Conservation (phyloP, 1,284 basidiomycete genomes). For the Leccinum subspadiceum region DNA sequence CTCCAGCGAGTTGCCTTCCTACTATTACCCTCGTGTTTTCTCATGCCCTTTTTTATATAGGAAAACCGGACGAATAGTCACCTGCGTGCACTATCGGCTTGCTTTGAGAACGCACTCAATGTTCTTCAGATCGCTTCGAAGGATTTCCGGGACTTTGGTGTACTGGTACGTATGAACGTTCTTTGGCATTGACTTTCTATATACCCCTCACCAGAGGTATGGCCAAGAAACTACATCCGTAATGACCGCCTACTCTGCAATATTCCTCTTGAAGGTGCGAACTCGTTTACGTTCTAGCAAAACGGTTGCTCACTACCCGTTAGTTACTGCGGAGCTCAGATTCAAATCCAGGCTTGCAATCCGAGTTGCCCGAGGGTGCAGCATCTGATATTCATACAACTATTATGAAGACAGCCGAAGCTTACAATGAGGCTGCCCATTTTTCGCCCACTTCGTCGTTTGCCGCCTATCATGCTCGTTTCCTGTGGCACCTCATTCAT, state of each 20-base stretch:
- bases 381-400: conserved; percentile 59
- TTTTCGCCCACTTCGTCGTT: conserved; percentile 59
- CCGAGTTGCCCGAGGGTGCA: conserved; percentile 54
- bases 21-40: background rate
- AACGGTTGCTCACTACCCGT: conserved; percentile 10
- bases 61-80: conserved; percentile 54
- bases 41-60: conserved; percentile 25
- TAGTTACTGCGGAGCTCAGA: conserved; percentile 66
- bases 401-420: conserved; percentile 68
- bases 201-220: conserved; percentile 54
- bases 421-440: conserved; percentile 67
- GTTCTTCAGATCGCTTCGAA: conserved; percentile 66
- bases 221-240: conserved; percentile 77
- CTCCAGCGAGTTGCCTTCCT: conserved; percentile 42
- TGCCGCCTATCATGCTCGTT: conserved; percentile 70
- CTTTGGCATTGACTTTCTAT: background rate
- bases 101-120: conserved; percentile 68
- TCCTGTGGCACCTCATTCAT: conserved; percentile 67
- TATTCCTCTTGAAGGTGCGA: conserved; percentile 69
- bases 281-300: background rate
- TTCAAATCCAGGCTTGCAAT: conserved; percentile 44
- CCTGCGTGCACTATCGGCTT: conserved; percentile 64
- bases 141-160: conserved; percentile 70
- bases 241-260: conserved; percentile 81
- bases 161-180: conserved; percentile 55